Conservation (phyloP, 768 basidiomycete species). For the Leccinum disarticulatum region DNA sequence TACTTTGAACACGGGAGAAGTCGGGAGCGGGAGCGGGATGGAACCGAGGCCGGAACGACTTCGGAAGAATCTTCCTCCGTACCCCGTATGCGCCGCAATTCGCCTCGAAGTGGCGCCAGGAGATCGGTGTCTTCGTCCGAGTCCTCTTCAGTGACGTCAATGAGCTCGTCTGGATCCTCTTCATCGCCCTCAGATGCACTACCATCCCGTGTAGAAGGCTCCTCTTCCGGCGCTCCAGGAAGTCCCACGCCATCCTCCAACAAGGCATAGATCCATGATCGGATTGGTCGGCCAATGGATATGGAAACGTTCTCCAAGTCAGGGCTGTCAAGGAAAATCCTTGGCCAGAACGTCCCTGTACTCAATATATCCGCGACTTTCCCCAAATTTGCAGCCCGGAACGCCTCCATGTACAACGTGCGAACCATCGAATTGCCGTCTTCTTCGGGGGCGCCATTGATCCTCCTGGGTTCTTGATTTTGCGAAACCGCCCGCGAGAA, state of each 20-base stretch:
- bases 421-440: slow-evolving; percentile 36
- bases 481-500: slow-evolving; percentile 44
- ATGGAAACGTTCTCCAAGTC: slow-evolving; percentile 66
- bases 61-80: slow-evolving; percentile 35
- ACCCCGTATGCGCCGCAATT: slow-evolving; percentile 55
- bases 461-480: slow-evolving; percentile 23
- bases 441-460: slow-evolving; percentile 9
- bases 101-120: slow-evolving; percentile 69
- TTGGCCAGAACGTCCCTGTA: slow-evolving; percentile 68
- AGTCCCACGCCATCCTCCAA: slow-evolving; percentile 69
- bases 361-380: slow-evolving; percentile 58
- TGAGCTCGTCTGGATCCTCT: slow-evolving; percentile 56
- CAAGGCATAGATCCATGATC: slow-evolving; percentile 66
- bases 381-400: slow-evolving; percentile 57
- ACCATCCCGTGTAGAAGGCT: slow-evolving; percentile 15
- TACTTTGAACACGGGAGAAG: slow-evolving; percentile 21
- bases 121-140: slow-evolving; percentile 50
- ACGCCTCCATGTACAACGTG: slow-evolving; percentile 58
- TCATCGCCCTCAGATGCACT: slow-evolving; percentile 27
- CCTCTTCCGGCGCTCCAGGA: slow-evolving; percentile 33
- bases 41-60: slow-evolving; percentile 30
- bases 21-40: slow-evolving; percentile 32
- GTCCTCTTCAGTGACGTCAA: slow-evolving; percentile 68
- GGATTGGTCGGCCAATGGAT: slow-evolving; percentile 61
- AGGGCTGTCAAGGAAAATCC: slow-evolving; percentile 75